Percentiles rank a stretch among this genome's conserved stretches.
Conservation (phyloP, 1,139 yeast species). For the Eremothecium gossypii region DNA sequence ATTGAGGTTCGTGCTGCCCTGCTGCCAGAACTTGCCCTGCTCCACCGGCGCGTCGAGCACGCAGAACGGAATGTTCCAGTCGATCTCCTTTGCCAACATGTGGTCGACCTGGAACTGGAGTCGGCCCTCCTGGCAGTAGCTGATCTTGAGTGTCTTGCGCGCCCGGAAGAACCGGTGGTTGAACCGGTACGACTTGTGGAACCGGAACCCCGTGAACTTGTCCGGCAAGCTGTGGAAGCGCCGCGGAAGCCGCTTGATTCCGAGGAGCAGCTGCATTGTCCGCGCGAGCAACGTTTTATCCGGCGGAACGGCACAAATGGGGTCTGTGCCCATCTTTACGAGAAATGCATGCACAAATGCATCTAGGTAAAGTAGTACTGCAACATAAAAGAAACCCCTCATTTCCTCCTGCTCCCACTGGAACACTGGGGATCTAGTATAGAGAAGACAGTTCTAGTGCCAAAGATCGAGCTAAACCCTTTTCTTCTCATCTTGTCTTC, state of each 20-base stretch:
- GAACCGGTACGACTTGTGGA: constrained; percentile 43
- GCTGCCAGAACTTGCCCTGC: constrained; percentile 8
- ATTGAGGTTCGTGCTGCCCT: constrained; percentile 16
- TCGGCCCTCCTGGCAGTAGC: constrained; percentile 50
- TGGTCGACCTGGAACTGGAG: constrained; percentile 38
- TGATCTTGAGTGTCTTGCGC: constrained; percentile 40
- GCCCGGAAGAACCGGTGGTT: constrained; percentile 35
- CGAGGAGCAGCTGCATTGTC: constrained; percentile 5
- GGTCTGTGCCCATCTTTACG: neutral
- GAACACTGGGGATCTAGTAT: too few species aligned
- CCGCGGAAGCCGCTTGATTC: constrained; percentile 1
- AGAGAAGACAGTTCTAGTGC: too few species aligned
- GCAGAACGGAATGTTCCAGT: constrained; percentile 49
- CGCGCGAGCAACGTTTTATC: neutral
- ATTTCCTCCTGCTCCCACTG: neutral
- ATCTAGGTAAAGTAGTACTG: neutral
- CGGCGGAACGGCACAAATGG: constrained; percentile 1
- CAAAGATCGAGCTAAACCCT: too few species aligned
- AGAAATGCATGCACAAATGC: neutral
- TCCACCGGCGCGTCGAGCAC: constrained; percentile 30
- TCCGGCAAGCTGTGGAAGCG: constrained; percentile 4
- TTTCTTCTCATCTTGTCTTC: neutral
- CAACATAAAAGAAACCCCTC: neutral
- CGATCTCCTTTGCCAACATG: constrained; percentile 35
- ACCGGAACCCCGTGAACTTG: constrained; percentile 49